Base-by-base conservation (phyloP, 106 monocot species). In the Phalaenopsis equestris region DNA sequence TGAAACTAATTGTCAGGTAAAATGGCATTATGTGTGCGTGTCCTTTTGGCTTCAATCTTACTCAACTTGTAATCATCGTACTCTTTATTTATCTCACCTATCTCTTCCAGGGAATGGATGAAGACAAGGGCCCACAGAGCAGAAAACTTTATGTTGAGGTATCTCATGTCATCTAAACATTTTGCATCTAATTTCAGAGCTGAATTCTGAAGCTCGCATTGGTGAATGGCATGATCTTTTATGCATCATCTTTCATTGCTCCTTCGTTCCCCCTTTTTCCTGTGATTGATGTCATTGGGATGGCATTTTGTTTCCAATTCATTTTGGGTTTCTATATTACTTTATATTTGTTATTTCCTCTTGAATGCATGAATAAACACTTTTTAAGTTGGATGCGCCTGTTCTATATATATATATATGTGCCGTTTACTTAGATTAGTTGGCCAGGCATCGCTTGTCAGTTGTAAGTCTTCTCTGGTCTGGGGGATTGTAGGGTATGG, bases 121-220 rank as follows among this genome's bases (percentile, higher is more conserved):
- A 98, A 86, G 94, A 91, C 80, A 91, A 87, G 81, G 92, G 92
- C 30, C 90, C 94, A 36, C 92, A 90, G 83, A 89, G 89, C 67
- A 89, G 94, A 85, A 98, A 98, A 79, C 78, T 94, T 58, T 98
- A 94, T 86, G 90, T 89, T 41, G 90, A 98, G 97, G 97, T 98
- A 83, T 52, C 39, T 24, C 30, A 64, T 77, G 5, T 82, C 30
- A 58, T 23, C 5, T n/a, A 23, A 38, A 17, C 3, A 9, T 42
- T 41, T 61, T 45, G 43, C 6, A 45, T 45, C 2, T 52, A 52
- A 52, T 52, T 52, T 52, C 14, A 52, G 10, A 14, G 12, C 12
- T 52, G 52, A 52, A 12, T 52, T 52, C 10, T 52, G 52, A 52
- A 52, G 11, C 52, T 10, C 52, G 12, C 52, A 52, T 52, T 52